phyloP scores from a whole-genome alignment of 495 filamentous ascomycete species.

The Trichoderma gamsii region DNA sequence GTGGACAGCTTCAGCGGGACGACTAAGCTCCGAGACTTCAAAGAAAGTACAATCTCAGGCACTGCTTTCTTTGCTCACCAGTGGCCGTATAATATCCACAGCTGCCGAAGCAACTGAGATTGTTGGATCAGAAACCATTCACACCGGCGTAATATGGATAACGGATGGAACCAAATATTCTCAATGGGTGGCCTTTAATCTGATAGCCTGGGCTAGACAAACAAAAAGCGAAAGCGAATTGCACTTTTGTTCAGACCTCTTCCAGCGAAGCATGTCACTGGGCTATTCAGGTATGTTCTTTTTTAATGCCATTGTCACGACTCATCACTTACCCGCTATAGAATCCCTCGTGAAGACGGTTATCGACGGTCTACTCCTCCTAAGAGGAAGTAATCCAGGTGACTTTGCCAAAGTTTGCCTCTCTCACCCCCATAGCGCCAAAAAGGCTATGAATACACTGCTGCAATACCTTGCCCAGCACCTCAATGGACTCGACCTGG shows the following conservation, averaged over 20 bases:
- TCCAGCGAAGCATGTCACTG: constrained; percentile 60
- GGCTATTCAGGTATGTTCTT: constrained; percentile 61
- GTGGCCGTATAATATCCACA: constrained; percentile 63
- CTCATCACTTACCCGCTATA: constrained; percentile 27
- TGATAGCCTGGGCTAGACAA: constrained; percentile 44
- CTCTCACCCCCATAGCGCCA: constrained; percentile 45
- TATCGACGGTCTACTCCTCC: constrained; percentile 41
- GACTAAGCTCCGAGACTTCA: constrained; percentile 10
- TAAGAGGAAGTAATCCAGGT: constrained; percentile 24
- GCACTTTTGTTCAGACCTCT: constrained; percentile 55
- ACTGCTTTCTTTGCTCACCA: constrained; percentile 51
- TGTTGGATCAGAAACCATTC: constrained; percentile 23
- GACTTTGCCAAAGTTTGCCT: constrained; percentile 41
- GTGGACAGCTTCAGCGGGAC: constrained; percentile 33
- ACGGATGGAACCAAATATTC: constrained; percentile 59
- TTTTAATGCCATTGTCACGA: neutral
- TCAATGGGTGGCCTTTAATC: constrained; percentile 66
- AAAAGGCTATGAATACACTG: constrained; percentile 49
- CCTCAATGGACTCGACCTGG: constrained; percentile 31
- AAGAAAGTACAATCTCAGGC: constrained; percentile 32
- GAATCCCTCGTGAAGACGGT: constrained; percentile 51
- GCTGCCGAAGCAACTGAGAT: constrained; percentile 70
- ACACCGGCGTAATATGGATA: constrained; percentile 50
- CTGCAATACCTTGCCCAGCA: constrained; percentile 55
- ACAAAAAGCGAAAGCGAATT: constrained; percentile 37